A percentile compares a stretch with the other conserved stretches of the same genome.
These are phyloP conservation scores for Ailanthus altissimus DNA, from an alignment of 345 rosid genomes.

Conservation along the genomic window DNA sequence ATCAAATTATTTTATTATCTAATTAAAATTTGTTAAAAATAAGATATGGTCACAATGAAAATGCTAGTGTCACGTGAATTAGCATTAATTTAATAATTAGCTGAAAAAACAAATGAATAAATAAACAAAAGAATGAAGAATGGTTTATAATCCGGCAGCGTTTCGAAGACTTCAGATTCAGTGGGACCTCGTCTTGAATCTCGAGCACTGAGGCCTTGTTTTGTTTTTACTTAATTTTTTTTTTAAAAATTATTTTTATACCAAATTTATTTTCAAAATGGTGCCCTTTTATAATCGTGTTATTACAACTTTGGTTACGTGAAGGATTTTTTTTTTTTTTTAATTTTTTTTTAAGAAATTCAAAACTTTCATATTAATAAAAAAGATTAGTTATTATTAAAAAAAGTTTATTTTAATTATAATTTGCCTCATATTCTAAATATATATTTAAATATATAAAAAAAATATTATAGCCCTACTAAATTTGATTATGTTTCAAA, in stretches of 20 bases:
- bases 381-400: too few species aligned
- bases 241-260: not conserved
- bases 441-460: too few species aligned
- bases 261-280: too few species aligned
- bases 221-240: not conserved
- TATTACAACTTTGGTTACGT: too few species aligned
- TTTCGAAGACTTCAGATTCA: not conserved
- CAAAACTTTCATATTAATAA: too few species aligned
- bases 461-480: too few species aligned
- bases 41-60: slow-evolving; percentile 4
- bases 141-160: not conserved
- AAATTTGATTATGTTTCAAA: too few species aligned
- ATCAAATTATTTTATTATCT: not conserved
- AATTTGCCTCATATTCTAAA: too few species aligned
- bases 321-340: too few species aligned
- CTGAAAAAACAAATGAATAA: not conserved
- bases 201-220: not conserved
- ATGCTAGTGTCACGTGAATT: slow-evolving; percentile 16
- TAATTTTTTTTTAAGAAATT: too few species aligned
- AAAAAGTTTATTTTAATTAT: too few species aligned
- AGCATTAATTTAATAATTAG: slow-evolving; percentile 1
- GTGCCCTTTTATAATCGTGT: too few species aligned
- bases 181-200: not conserved
- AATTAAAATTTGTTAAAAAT: not conserved
- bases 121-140: not conserved